phyloP scores from a whole-genome alignment of 306 rosid genomes.

The Lathyrus oleraceus region DNA sequence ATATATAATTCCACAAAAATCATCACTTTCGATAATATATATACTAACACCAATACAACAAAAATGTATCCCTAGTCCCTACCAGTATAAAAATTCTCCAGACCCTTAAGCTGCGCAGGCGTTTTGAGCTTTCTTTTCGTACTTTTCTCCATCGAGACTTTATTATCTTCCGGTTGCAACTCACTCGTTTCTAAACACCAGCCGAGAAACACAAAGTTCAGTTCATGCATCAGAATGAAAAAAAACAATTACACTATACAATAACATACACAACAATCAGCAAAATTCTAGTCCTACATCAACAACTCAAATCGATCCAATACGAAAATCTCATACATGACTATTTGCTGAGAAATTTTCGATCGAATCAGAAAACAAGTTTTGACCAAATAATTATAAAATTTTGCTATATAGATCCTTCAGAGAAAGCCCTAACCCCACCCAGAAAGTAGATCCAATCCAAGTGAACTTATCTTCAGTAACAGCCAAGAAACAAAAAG shows the following conservation, averaged over 20 bases:
- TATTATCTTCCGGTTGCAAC: slow-evolving; percentile 75
- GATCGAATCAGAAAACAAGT: background rate
- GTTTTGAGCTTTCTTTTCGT: slow-evolving; percentile 86
- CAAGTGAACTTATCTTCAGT: slow-evolving; percentile 5
- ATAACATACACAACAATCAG: slow-evolving; percentile 1
- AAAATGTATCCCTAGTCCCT: slow-evolving; percentile 32
- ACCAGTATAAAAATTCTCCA: slow-evolving; percentile 91
- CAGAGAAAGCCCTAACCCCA: slow-evolving; percentile 14
- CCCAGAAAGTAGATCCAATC: slow-evolving; percentile 41
- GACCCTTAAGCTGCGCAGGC: slow-evolving; percentile 72
- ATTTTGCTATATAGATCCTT: slow-evolving; percentile 18
- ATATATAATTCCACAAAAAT: slow-evolving; percentile 22
- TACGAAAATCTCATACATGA: slow-evolving; percentile 22
- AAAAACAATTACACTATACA: background rate
- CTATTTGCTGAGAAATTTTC: slow-evolving; percentile 8
- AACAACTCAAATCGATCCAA: slow-evolving; percentile 15
- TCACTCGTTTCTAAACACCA: slow-evolving; percentile 62
- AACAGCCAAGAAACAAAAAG: slow-evolving; percentile 9
- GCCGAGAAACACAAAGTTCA: slow-evolving; percentile 34
- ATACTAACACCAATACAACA: slow-evolving; percentile 26
- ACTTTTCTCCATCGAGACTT: slow-evolving; percentile 60
- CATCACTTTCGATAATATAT: slow-evolving; percentile 17
- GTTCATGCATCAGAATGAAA: background rate
- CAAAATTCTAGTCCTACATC: slow-evolving; percentile 8
- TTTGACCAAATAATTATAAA: slow-evolving; percentile 6